Evolutionary conservation across 768 basidiomycete species (phyloP), one percentile per base, ranked within the genome.

Genomic region (Pleurotus giganteus): DNA sequence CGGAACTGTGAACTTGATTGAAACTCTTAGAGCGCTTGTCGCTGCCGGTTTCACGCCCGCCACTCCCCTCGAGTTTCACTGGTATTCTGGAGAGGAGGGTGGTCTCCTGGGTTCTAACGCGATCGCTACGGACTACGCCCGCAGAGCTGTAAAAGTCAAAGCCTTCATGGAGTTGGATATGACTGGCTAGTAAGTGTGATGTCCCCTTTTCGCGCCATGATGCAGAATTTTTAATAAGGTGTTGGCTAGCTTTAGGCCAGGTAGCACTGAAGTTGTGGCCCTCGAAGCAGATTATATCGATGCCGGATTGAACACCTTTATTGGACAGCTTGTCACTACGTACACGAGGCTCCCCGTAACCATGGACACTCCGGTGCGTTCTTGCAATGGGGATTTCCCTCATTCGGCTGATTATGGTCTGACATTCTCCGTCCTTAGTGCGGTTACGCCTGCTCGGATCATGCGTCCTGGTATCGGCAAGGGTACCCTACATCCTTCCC

Each of bases 381-480:
- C 19, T 23, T 11, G 12, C 46, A 47, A 12, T 11, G n/a, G n/a
- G n/a, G n/a, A n/a, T 34, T 19, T 7, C 24, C 43, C n/a, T 21
- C 17, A 27, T 28, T 19, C 23, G 5, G 4, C 36, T 29, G 39
- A 29, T 29, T 28, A 8, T 29, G n/a, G 19, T 15, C 29, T 53
- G 31, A 36, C 47, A 41, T 44, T 15, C n/a, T n/a, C 28, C 12
- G 7, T 34, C 12, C 28, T 19, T 59, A 79, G 65, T 85, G 84
- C 63, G 85, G 82, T 13, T 87, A 87, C 59, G 85, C 84, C 27
- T 88, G 87, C 68, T 83, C 82, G 29, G 86, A 88, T 62, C 86
- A 87, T 59, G 84, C 84, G 23, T 79, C 80, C 19, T 86, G 84
- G 84, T 67, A 64, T 41, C 79, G 79, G 65, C 80, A 80, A 24